phyloP scores from a whole-genome alignment of 2,329 filamentous ascomycete genomes.

The Microthyrium microscopicum region DNA sequence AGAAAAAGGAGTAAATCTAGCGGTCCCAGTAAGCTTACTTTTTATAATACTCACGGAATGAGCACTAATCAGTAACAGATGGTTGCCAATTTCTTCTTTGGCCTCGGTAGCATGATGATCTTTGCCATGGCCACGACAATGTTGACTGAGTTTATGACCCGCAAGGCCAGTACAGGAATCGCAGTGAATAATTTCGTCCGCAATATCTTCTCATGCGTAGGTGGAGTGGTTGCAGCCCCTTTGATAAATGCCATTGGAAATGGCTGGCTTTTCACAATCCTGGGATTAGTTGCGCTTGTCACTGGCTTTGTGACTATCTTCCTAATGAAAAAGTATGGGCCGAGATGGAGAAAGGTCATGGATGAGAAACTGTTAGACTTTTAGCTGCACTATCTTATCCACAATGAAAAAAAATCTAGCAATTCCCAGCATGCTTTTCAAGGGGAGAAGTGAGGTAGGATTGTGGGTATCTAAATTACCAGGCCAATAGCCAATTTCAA shows the following conservation, averaged over 20 bases:
- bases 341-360: slow-evolving; percentile 47
- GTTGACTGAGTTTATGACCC: slow-evolving; percentile 25
- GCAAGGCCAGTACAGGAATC: slow-evolving; percentile 19
- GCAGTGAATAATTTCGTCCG: slow-evolving; percentile 24
- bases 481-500: background rate
- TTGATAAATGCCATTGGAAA: slow-evolving; percentile 20
- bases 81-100: slow-evolving; percentile 25
- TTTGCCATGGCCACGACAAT: slow-evolving; percentile 22
- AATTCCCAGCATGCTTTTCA: background rate
- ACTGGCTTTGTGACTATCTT: slow-evolving; percentile 42
- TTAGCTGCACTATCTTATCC: background rate
- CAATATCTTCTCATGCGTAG: slow-evolving; percentile 21
- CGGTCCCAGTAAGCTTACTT: slow-evolving; percentile 13
- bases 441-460: too few species aligned
- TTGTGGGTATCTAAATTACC: too few species aligned
- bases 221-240: slow-evolving; percentile 20
- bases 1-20: slow-evolving; percentile 17
- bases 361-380: slow-evolving; percentile 19
- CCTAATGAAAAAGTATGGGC: slow-evolving; percentile 41
- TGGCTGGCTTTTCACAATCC: slow-evolving; percentile 23
- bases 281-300: slow-evolving; percentile 25
- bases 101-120: slow-evolving; percentile 22
- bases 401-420: background rate
- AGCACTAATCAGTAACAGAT: slow-evolving; percentile 11
- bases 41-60: background rate